These are phyloP conservation scores for Penicillium sp. DNA, from an alignment of 2,329 filamentous ascomycete genomes.

Conservation along the genomic window DNA sequence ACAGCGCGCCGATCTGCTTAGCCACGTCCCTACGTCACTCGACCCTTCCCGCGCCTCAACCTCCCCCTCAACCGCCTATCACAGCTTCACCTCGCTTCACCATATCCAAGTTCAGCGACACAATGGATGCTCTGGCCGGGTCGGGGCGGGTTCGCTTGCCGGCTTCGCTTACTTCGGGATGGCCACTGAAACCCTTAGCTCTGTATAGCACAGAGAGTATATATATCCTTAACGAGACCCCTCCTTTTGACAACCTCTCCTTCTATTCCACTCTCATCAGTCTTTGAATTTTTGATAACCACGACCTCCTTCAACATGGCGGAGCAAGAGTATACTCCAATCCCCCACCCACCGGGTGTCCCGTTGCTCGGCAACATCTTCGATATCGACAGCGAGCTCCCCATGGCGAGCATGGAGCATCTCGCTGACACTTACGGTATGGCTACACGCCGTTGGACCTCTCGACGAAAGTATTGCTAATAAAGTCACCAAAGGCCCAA, in stretches of 20 bases:
- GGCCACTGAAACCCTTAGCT: too few species aligned
- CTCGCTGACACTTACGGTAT: constrained; percentile 3
- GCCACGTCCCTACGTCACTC: not conserved
- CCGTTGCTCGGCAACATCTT: constrained; percentile 63
- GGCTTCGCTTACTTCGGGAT: too few species aligned
- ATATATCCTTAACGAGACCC: too few species aligned
- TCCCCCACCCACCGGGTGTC: constrained; percentile 61
- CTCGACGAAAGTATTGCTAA: not conserved
- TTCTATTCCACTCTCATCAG: too few species aligned
- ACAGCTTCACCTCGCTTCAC: too few species aligned
- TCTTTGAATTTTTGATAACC: not conserved
- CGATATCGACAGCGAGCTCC: constrained; percentile 59
- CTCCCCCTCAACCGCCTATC: too few species aligned
- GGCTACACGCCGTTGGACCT: not conserved
- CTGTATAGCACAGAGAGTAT: too few species aligned
- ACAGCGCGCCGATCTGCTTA: too few species aligned
- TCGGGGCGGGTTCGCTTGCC: too few species aligned
- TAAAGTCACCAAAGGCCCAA: constrained; percentile 45
- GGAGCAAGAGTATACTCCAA: constrained; percentile 25
- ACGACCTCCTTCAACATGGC: not conserved
- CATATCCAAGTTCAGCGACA: too few species aligned
- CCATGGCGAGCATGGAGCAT: constrained; percentile 25
- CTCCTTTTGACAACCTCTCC: too few species aligned
- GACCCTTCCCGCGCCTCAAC: not conserved
- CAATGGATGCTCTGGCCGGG: too few species aligned